Base-by-base conservation (phyloP, 2,329 filamentous ascomycete genomes). In the Allantophomopsis cytisporea region DNA sequence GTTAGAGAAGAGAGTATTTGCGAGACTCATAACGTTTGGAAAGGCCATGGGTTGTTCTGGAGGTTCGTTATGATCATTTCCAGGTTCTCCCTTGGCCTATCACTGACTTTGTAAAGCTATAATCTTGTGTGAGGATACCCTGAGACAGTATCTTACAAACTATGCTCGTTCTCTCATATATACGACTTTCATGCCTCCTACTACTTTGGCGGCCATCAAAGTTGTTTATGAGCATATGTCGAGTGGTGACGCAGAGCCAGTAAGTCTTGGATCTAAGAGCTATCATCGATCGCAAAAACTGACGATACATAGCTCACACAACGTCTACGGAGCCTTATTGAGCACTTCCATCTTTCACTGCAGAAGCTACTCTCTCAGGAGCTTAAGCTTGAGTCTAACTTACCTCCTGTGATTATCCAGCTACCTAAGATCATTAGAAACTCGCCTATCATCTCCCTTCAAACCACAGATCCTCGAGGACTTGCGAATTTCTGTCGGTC, bases 151-250 rank as follows among this genome's bases (percentile, higher is more conserved):
- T 45, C 63, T 86, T 38, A 70, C 85, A 56, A 86, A 87, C 51
- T 86, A 86, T 50, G 80, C 81, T 1, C 71, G 80, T n/a, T 76
- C 71, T 2, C 59, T 86, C 33, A 84, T 86, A 40, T 87, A 84
- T 54, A 84, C 80, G 0, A 85, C 80, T 0, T 77, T 79, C 21
- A 68, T 83, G 59, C 68, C 74, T 0, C 73, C 74, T 32, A 71
- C 78, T 0, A 65, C 69, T 2, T 63, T 83, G 1, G 70, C 70
- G 0, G 68, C 69, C 12, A 76, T 83, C 39, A 60, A 65, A 33
- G 64, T 70, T 0, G 64, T 68, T 0, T 82, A 80, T 49, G 62
- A 67, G 7, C 66, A 76, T 23, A 59, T 84, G n/a, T 53, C 52
- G 7, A 54, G 58, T 2, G 73, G 71, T 0, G 52, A 60, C 23